A percentile compares a stretch with the other conserved stretches of the same genome.
Evolutionary conservation across 116 monocot species (phyloP).

Genomic region (Iris pallida): DNA sequence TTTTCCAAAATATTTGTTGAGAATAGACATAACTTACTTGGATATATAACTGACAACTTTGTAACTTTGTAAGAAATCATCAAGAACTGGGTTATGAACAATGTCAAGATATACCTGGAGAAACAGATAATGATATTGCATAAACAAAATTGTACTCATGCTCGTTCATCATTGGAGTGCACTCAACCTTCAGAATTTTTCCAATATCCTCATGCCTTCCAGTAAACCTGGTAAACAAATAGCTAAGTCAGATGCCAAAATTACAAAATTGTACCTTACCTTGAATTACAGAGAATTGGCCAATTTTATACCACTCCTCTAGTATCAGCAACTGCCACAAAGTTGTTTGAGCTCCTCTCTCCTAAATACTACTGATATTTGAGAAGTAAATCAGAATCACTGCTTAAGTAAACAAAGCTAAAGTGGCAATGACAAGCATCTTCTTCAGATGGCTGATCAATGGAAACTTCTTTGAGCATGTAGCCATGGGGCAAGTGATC

Average conservation of each 20-base stretch:
- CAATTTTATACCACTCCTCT: constrained; percentile 42
- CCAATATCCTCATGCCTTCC: constrained; percentile 73
- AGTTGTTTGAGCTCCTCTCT: constrained; percentile 55
- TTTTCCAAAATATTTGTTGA: too few relatives aligned
- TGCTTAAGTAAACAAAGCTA: constrained; percentile 40
- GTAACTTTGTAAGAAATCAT: background rate
- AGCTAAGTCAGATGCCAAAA: background rate
- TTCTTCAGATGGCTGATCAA: constrained; percentile 91
- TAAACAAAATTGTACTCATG: constrained; percentile 62
- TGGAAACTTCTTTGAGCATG: constrained; percentile 55
- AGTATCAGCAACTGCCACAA: constrained; percentile 65
- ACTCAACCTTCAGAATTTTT: constrained; percentile 87
- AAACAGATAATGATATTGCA: constrained; percentile 73
- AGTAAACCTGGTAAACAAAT: constrained; percentile 56
- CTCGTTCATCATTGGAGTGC: constrained; percentile 61
- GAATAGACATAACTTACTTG: too few relatives aligned
- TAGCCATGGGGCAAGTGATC: constrained; percentile 65
- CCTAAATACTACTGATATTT: constrained; percentile 88
- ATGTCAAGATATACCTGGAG: constrained; percentile 50
- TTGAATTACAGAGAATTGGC: too few relatives aligned
- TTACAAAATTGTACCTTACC: background rate
- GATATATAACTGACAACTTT: background rate
- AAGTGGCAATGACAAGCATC: constrained; percentile 85
- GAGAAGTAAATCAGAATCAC: constrained; percentile 48
- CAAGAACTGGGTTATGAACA: background rate